These are phyloP conservation scores for Fusarium virguliforme DNA, from an alignment of 2,329 filamentous ascomycete genomes.

Conservation along the genomic window DNA sequence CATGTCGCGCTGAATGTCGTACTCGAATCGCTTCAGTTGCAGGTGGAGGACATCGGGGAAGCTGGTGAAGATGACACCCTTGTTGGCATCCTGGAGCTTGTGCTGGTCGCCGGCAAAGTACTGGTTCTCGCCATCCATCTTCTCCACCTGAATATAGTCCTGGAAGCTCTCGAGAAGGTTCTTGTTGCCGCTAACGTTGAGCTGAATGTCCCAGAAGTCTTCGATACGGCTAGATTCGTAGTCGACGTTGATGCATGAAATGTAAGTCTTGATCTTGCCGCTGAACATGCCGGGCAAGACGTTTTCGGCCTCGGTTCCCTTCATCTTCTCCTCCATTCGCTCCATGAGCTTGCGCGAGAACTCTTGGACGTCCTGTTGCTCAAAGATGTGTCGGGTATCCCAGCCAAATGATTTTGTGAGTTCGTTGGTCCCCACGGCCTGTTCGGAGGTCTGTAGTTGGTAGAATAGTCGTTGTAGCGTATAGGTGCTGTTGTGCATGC, in stretches of 20 bases:
- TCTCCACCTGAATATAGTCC: conserved; percentile 97
- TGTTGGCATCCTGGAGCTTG: conserved; percentile 96
- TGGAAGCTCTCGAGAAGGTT: conserved; percentile 94
- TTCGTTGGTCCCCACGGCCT: conserved; percentile 90
- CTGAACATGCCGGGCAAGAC: conserved; percentile 92
- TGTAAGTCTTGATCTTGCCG: conserved; percentile 98
- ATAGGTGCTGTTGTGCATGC: conserved; percentile 90
- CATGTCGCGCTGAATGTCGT: conserved; percentile 94
- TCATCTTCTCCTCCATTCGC: conserved; percentile 97
- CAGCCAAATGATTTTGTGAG: conserved; percentile 97
- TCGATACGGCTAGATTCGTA: conserved; percentile 97
- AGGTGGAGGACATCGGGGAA: conserved; percentile 96
- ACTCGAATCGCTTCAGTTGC: conserved; percentile 97
- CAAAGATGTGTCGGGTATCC: conserved; percentile 98
- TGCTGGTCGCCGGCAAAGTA: conserved; percentile 93
- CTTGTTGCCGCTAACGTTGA: conserved; percentile 96
- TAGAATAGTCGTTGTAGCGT: conserved; percentile 96
- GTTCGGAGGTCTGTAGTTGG: conserved; percentile 87
- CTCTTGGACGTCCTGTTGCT: conserved; percentile 99
- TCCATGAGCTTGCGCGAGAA: conserved; percentile 98
- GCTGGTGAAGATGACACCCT: conserved; percentile 96
- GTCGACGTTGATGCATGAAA: conserved; percentile 97
- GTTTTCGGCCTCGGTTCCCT: conserved; percentile 92
- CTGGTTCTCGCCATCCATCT: conserved; percentile 97
- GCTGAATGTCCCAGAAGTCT: conserved; percentile 99